A percentile compares a stretch with the other conserved stretches of the same genome.
These are phyloP conservation scores for Colletotrichum sp. DNA, from an alignment of 2,329 filamentous ascomycete species.

Conservation along the genomic window DNA sequence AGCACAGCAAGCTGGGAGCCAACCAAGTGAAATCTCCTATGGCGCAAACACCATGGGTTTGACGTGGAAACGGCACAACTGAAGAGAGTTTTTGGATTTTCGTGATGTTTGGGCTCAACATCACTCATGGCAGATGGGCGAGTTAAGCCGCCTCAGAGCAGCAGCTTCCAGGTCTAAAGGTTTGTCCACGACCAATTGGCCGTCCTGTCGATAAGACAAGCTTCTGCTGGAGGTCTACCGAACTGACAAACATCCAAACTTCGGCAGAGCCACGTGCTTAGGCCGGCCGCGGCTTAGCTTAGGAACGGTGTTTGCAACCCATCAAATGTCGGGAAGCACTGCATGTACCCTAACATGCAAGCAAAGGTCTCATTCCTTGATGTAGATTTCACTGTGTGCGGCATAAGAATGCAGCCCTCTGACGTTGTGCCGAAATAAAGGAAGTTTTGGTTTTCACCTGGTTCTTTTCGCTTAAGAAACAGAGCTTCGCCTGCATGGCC, in stretches of 20 bases:
- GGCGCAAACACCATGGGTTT: not conserved
- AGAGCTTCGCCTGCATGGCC: not conserved
- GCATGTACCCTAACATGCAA: not conserved
- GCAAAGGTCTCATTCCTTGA: not conserved
- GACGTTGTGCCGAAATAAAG: not conserved
- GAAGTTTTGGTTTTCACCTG: not conserved
- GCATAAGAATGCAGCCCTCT: not conserved
- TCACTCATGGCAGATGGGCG: not conserved
- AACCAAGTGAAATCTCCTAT: rapidly evolving
- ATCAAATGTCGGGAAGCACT: not conserved
- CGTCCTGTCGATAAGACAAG: not conserved
- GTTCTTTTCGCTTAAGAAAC: not conserved
- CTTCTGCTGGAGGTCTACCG: not conserved
- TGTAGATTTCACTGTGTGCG: rapidly evolving
- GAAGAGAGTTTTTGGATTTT: not conserved
- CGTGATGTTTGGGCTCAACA: not conserved
- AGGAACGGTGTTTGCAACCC: not conserved
- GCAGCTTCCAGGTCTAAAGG: not conserved
- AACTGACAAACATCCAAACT: not conserved
- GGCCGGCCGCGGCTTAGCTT: not conserved
- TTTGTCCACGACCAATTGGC: not conserved
- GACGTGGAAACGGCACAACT: rapidly evolving
- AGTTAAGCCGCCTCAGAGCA: not conserved
- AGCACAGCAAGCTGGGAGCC: not conserved
- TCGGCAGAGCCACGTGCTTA: not conserved